These are phyloP conservation scores for Fusarium siculi DNA, from an alignment of 2,329 filamentous ascomycete species.

Conservation along the genomic window DNA sequence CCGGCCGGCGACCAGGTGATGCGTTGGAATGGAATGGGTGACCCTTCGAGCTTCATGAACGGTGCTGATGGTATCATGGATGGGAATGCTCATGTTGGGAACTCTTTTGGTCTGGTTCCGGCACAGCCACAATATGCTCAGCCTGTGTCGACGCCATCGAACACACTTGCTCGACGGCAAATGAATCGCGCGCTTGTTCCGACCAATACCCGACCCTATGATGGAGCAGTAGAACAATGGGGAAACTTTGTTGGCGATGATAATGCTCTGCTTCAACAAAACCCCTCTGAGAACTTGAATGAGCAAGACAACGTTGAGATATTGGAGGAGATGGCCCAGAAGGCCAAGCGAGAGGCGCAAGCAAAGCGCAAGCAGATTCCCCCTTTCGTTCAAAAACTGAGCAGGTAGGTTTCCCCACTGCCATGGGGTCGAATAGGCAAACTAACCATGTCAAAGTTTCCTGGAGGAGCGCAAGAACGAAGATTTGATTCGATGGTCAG, in stretches of 20 bases:
- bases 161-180: constrained; percentile 63
- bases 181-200: constrained; percentile 63
- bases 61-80: constrained; percentile 42
- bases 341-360: constrained; percentile 88
- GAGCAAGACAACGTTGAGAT: constrained; percentile 80
- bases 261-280: constrained; percentile 51
- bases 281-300: constrained; percentile 46
- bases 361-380: constrained; percentile 95
- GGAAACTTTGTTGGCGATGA: constrained; percentile 56
- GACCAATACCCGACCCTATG: constrained; percentile 54
- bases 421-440: not conserved
- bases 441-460: constrained; percentile 70
- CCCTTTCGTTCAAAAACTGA: constrained; percentile 96
- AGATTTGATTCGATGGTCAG: constrained; percentile 95
- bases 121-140: constrained; percentile 49
- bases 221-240: constrained; percentile 55
- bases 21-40: constrained; percentile 56
- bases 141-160: constrained; percentile 53
- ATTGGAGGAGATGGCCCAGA: constrained; percentile 80
- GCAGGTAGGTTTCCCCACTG: constrained; percentile 74
- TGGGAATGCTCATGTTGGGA: constrained; percentile 47
- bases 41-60: constrained; percentile 50
- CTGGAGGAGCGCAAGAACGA: constrained; percentile 93
- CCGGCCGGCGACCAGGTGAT: constrained; percentile 60
- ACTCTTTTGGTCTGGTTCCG: constrained; percentile 54